Conservation (phyloP, 2,329 filamentous ascomycete genomes). For the Phyllosticta paracitricarpa region DNA sequence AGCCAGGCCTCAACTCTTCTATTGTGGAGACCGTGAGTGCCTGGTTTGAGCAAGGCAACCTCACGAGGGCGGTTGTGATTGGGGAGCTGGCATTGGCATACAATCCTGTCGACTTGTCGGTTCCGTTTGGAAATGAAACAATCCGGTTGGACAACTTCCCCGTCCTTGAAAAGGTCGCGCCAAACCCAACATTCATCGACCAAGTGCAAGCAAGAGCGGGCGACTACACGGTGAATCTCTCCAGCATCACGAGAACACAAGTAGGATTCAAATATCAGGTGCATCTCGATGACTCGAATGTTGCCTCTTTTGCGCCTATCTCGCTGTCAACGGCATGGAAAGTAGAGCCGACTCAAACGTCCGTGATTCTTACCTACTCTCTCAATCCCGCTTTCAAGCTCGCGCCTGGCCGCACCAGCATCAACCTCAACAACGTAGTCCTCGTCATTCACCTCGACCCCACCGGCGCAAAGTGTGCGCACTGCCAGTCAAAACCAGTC, state of each 20-base stretch:
- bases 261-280: constrained; percentile 91
- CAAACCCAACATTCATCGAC: constrained; percentile 83
- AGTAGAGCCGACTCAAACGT: constrained; percentile 73
- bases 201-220: constrained; percentile 60
- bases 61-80: constrained; percentile 63
- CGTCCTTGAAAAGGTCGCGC: constrained; percentile 81
- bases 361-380: constrained; percentile 72
- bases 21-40: constrained; percentile 88
- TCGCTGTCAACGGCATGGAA: constrained; percentile 72
- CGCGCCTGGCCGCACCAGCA: constrained; percentile 27
- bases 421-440: constrained; percentile 64
- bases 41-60: constrained; percentile 62
- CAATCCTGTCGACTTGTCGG: constrained; percentile 46
- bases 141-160: constrained; percentile 83
- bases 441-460: constrained; percentile 60
- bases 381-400: constrained; percentile 60
- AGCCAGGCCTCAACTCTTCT: constrained; percentile 74
- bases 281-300: constrained; percentile 53
- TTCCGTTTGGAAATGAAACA: constrained; percentile 43
- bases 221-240: constrained; percentile 67
- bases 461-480: constrained; percentile 48
- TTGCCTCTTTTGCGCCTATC: constrained; percentile 57
- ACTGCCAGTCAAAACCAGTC: constrained; percentile 66
- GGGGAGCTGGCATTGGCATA: constrained; percentile 87
- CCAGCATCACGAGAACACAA: constrained; percentile 59